Base-by-base conservation (phyloP, 257 asterid genomes). In the Solanum gracilifrons region DNA sequence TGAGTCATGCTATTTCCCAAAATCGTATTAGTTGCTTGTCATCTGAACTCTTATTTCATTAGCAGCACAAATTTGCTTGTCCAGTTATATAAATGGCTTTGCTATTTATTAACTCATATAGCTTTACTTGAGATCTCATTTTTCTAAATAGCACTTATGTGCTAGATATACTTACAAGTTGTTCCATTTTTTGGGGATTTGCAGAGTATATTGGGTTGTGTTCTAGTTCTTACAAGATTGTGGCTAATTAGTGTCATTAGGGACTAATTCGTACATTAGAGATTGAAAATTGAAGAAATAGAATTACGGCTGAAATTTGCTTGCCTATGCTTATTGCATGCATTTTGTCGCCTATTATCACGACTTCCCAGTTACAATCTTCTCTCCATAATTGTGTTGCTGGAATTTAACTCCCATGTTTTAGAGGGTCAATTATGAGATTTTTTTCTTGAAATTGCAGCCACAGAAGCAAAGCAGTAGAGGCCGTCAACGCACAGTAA, bases 401-500 rank as follows among this genome's bases (percentile, higher is more conserved):
- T 18, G 20, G 55, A 66, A 29, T 69, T 62, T 48, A 20, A 73
- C 29, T 16, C 76, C 46, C 18, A 1, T 71, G 33, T 33, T 83
- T 43, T 41, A 39, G 43, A 64, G 64, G 66, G 31, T 55, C 46
- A 82, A 62, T 51, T 48, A 18, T 36, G 60, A 83, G 13, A 0
- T 8, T 29, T 32, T 32, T 83, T 72, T 66, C 58, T 48, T 74
- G 68, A 39, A 68, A 48, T 51, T 51, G 73, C 74, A 86, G 85
- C 88, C 88, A n/a, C 85, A 39, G 60, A 90, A 80, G 79, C 89
- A 92, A 91, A 89, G 86, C 82, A 76, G 86, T 88, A 86, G 85
- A 87, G 90, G 76, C 87, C 87, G 69, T 46, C 92, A 87, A 88
- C 87, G 93, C 41, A 64, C 88, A n/a, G 88, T 31, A 48, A 48